phyloP scores from a whole-genome alignment of 1,284 basidiomycete species.

The Sparassis latifolia region DNA sequence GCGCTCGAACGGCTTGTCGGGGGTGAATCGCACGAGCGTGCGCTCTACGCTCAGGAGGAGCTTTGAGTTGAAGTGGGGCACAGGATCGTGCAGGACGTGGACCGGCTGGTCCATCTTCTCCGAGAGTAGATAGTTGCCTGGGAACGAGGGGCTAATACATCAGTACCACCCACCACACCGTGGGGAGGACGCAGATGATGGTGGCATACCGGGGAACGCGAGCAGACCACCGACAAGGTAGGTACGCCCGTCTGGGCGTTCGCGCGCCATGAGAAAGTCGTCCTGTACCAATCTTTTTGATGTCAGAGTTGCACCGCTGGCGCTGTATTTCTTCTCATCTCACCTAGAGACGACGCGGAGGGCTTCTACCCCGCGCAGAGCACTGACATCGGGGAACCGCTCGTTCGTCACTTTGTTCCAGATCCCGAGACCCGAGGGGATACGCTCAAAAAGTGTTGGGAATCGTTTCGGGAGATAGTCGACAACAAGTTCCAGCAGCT shows the following conservation, averaged over 20 bases:
- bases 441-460: constrained; percentile 29
- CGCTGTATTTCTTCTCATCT: not conserved
- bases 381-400: constrained; percentile 13
- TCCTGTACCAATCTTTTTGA: constrained; percentile 30
- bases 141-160: not conserved
- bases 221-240: constrained; percentile 35
- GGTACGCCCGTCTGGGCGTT: constrained; percentile 31
- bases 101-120: constrained; percentile 32
- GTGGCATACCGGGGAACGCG: constrained; percentile 27
- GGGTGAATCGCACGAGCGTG: constrained; percentile 32
- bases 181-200: not conserved
- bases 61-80: constrained; percentile 37
- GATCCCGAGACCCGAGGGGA: constrained; percentile 20
- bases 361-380: constrained; percentile 25
- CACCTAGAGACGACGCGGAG: constrained; percentile 22
- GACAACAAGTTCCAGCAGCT: constrained; percentile 30
- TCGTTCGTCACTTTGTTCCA: constrained; percentile 31
- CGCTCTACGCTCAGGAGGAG: constrained; percentile 34
- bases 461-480: constrained; percentile 34
- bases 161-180: not conserved
- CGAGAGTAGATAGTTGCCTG: constrained; percentile 32
- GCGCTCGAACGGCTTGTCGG: constrained; percentile 33
- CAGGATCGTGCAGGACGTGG: constrained; percentile 25
- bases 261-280: constrained; percentile 35
- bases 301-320: too few relatives aligned